Percentiles rank a stretch among this genome's conserved stretches.
Evolutionary conservation across 495 filamentous ascomycete genomes (phyloP).

Genomic region (Clavariopsis aquatica): DNA sequence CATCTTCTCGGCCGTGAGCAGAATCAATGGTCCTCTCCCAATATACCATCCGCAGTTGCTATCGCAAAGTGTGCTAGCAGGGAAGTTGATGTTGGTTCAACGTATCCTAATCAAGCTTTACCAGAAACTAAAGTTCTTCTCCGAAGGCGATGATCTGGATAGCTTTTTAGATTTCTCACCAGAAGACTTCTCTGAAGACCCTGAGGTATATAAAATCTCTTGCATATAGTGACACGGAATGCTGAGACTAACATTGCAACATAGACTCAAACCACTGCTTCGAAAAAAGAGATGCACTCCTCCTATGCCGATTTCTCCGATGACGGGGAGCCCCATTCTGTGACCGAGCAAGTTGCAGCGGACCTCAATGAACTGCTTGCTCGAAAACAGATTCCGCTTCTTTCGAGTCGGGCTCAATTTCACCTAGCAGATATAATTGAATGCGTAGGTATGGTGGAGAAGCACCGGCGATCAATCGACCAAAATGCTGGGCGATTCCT

Average conservation of each 20-base stretch:
- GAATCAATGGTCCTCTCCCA: conserved; percentile 84
- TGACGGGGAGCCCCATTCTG: conserved; percentile 51
- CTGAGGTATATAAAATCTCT: conserved; percentile 46
- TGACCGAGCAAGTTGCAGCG: conserved; percentile 72
- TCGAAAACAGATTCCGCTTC: conserved; percentile 70
- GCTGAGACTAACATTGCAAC: background rate
- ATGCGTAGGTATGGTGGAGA: conserved; percentile 82
- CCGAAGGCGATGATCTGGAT: conserved; percentile 79
- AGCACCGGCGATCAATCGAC: conserved; percentile 88
- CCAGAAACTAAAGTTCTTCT: conserved; percentile 77
- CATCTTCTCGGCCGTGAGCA: conserved; percentile 76
- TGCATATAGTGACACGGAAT: background rate
- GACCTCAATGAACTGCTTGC: conserved; percentile 78
- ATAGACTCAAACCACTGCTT: conserved; percentile 42
- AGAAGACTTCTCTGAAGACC: conserved; percentile 65
- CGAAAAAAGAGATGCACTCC: conserved; percentile 56
- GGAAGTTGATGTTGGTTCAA: conserved; percentile 73
- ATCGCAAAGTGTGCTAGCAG: conserved; percentile 81
- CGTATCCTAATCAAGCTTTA: conserved; percentile 72
- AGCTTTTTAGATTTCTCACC: conserved; percentile 72
- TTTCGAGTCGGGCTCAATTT: conserved; percentile 87
- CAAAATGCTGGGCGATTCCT: conserved; percentile 89
- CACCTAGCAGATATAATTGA: conserved; percentile 84
- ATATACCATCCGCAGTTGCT: conserved; percentile 93
- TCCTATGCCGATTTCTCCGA: conserved; percentile 57